Evolutionary conservation across 805 yeast species (phyloP).

Genomic region (Candida patagonica): DNA sequence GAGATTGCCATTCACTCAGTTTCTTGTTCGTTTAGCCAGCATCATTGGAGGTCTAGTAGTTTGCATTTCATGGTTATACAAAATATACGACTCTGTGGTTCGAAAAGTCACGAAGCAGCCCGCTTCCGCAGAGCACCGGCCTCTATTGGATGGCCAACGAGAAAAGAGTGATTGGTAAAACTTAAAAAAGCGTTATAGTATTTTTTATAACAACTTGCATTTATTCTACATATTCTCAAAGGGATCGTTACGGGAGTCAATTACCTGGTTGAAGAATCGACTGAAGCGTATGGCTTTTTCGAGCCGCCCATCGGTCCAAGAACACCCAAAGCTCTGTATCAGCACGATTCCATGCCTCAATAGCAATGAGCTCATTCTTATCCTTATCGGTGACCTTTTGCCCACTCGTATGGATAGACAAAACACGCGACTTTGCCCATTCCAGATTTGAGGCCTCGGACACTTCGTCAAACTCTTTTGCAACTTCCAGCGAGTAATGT

Average conservation of each 20-base stretch:
- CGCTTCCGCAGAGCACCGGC: too few species aligned
- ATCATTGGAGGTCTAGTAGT: constrained; percentile 76
- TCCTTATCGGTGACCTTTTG: background rate
- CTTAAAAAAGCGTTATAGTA: too few species aligned
- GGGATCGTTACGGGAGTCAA: too few species aligned
- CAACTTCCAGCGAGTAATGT: too few species aligned
- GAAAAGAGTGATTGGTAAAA: too few species aligned
- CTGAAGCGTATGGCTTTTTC: background rate
- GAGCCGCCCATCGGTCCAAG: constrained; percentile 3
- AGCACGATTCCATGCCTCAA: constrained; percentile 16
- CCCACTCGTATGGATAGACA: background rate
- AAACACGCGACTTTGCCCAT: background rate
- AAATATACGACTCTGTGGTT: constrained; percentile 37
- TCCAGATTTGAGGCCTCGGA: constrained; percentile 1
- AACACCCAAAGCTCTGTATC: constrained; percentile 19
- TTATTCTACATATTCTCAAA: too few species aligned
- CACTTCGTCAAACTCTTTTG: constrained; percentile 3
- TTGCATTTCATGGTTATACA: constrained; percentile 56
- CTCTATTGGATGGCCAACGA: too few species aligned
- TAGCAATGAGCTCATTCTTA: constrained; percentile 3
- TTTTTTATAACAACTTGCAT: too few species aligned
- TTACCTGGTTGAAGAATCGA: background rate
- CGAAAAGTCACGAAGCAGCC: too few species aligned
- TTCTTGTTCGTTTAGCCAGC: constrained; percentile 68
- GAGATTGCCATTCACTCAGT: constrained; percentile 69